Percentiles rank a stretch among this genome's conserved stretches.
Evolutionary conservation across 768 basidiomycete genomes (phyloP).

Genomic region (Kwoniella sp.): DNA sequence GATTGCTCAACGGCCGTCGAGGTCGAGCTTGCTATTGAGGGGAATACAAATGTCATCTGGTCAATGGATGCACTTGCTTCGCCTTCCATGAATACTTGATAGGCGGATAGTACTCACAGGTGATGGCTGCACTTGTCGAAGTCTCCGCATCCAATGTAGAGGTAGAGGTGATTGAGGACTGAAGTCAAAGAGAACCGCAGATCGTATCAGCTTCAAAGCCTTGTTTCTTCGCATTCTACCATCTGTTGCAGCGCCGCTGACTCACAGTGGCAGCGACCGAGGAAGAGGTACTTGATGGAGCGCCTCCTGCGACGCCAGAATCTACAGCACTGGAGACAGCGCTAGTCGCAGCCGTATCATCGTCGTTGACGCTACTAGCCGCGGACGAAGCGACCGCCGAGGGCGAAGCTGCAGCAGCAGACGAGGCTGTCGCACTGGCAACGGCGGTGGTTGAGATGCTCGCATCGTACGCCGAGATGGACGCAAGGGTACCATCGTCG

Average conservation of each 20-base stretch:
- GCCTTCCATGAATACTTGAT: neutral
- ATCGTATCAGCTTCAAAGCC: conserved; percentile 7
- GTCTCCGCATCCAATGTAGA: conserved; percentile 8
- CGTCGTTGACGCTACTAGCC: neutral
- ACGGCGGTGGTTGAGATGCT: conserved; percentile 9
- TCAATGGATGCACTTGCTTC: conserved; percentile 1
- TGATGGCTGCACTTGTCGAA: conserved; percentile 4
- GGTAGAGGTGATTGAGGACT: conserved; percentile 5
- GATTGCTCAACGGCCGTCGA: conserved; percentile 7
- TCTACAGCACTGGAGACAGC: conserved; percentile 17
- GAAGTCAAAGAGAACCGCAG: neutral
- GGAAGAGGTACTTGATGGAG: conserved; percentile 4
- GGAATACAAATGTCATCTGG: neutral
- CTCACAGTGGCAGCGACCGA: conserved; percentile 9
- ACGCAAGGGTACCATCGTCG: conserved; percentile 19
- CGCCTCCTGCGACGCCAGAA: conserved; percentile 1
- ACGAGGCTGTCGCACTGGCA: neutral
- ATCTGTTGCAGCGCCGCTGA: neutral
- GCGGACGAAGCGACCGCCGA: conserved; percentile 5
- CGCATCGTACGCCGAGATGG: conserved; percentile 13
- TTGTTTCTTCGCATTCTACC: neutral
- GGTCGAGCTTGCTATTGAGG: conserved; percentile 12
- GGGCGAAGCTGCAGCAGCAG: neutral
- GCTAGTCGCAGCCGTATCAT: conserved; percentile 10
- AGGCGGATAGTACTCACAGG: conserved; percentile 7